phyloP scores from a whole-genome alignment of 345 rosid genomes.

The Pistacia integerrima region DNA sequence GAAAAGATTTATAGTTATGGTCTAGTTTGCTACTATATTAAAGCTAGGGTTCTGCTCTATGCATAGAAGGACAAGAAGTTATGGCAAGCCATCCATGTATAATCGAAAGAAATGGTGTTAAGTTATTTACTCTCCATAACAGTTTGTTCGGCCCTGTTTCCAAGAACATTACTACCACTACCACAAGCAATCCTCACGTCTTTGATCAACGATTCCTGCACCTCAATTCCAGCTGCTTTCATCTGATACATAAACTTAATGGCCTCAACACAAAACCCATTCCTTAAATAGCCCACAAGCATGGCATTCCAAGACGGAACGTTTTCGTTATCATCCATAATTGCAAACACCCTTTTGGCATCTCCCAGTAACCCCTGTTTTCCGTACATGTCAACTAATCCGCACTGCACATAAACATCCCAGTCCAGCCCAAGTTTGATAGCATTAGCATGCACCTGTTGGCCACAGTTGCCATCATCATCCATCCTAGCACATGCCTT shows the following conservation, averaged over 20 bases:
- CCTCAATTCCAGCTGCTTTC: conserved; percentile 52
- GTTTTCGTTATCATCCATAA: conserved; percentile 24
- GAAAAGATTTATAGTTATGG: neutral
- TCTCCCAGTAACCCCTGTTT: conserved; percentile 49
- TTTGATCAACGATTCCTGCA: conserved; percentile 37
- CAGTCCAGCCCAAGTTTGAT: conserved; percentile 60
- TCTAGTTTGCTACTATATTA: neutral
- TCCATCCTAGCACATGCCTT: conserved; percentile 57
- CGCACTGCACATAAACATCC: conserved; percentile 38
- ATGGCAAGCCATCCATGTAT: neutral
- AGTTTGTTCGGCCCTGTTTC: neutral
- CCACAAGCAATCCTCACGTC: conserved; percentile 42
- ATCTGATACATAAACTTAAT: conserved; percentile 65
- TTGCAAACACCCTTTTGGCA: conserved; percentile 48
- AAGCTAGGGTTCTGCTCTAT: neutral
- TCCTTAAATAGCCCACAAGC: conserved; percentile 49
- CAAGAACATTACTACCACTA: conserved; percentile 15
- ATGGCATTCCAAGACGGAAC: conserved; percentile 59
- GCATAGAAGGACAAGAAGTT: neutral
- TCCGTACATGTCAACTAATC: conserved; percentile 69
- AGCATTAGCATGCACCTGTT: conserved; percentile 56
- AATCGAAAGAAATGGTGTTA: neutral
- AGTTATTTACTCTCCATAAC: neutral
- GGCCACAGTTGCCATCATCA: conserved; percentile 49
- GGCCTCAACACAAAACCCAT: conserved; percentile 52